These are phyloP conservation scores for Talaromyces wortmannii DNA, from an alignment of 495 filamentous ascomycete species.

Conservation along the genomic window DNA sequence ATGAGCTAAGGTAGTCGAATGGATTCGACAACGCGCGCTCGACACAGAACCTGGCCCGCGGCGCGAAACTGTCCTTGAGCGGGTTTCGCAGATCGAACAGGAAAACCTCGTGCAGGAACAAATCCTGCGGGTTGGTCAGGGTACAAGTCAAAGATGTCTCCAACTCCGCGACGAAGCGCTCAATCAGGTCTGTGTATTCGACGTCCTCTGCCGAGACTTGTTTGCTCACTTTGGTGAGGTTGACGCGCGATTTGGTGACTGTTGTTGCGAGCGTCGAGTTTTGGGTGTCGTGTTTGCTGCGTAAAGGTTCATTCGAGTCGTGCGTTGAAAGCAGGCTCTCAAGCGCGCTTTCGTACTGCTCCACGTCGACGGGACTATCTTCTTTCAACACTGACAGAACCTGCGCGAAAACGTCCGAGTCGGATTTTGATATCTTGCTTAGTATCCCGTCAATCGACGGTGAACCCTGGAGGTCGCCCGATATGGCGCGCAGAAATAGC, in stretches of 20 bases:
- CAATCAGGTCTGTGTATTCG: slow-evolving; percentile 68
- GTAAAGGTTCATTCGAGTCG: slow-evolving; percentile 42
- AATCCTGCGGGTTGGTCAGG: slow-evolving; percentile 50
- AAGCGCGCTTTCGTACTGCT: slow-evolving; percentile 18
- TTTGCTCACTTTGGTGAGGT: slow-evolving; percentile 74
- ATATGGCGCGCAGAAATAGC: slow-evolving; percentile 49
- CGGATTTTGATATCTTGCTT: slow-evolving; percentile 38
- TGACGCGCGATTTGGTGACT: slow-evolving; percentile 79
- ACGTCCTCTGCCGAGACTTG: slow-evolving; percentile 66
- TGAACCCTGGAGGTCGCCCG: slow-evolving; percentile 48
- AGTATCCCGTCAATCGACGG: slow-evolving; percentile 48
- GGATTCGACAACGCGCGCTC: slow-evolving; percentile 76
- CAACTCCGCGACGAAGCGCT: slow-evolving; percentile 51
- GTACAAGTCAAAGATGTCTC: slow-evolving; percentile 43
- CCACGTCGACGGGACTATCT: background rate
- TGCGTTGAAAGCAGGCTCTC: slow-evolving; percentile 28
- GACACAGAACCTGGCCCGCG: slow-evolving; percentile 68
- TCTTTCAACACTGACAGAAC: background rate
- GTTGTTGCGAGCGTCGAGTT: slow-evolving; percentile 72
- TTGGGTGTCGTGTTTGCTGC: slow-evolving; percentile 67
- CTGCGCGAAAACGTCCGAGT: slow-evolving; percentile 27
- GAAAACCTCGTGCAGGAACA: slow-evolving; percentile 75
- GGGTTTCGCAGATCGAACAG: slow-evolving; percentile 77
- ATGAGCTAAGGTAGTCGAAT: slow-evolving; percentile 80
- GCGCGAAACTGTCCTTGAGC: slow-evolving; percentile 74